These are phyloP conservation scores for Phytopythium ostracodes DNA, from an alignment of 352 stramenopile genomes.

Conservation along the genomic window DNA sequence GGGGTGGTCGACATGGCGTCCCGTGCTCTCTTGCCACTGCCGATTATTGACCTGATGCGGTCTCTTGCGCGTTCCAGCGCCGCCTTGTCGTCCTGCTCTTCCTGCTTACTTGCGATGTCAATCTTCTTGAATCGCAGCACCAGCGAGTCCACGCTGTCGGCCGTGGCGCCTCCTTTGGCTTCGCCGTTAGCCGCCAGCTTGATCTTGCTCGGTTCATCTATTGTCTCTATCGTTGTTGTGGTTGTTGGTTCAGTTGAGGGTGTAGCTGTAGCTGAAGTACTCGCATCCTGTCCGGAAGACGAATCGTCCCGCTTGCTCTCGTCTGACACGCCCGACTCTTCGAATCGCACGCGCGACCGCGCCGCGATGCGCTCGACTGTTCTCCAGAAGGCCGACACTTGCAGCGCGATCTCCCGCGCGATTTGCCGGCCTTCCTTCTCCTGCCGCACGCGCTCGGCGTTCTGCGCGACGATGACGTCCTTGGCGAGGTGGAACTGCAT, in stretches of 20 bases:
- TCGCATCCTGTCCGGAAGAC: neutral
- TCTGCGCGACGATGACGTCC: constrained; percentile 61
- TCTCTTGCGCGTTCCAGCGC: constrained; percentile 10
- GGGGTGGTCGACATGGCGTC: constrained; percentile 28
- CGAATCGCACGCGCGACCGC: constrained; percentile 68
- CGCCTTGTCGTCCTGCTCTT: constrained; percentile 6
- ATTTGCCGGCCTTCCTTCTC: constrained; percentile 67
- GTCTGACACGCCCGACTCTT: constrained; percentile 13
- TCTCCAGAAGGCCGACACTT: constrained; percentile 80
- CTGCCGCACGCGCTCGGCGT: constrained; percentile 58
- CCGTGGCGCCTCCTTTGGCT: constrained; percentile 3
- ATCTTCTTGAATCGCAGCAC: constrained; percentile 38
- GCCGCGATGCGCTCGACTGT: constrained; percentile 83
- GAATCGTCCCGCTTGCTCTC: neutral
- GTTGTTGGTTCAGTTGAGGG: neutral
- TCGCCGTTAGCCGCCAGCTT: constrained; percentile 16
- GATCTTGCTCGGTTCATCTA: constrained; percentile 9
- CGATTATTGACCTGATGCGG: neutral
- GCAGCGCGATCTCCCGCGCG: constrained; percentile 56
- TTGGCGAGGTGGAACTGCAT: constrained; percentile 56
- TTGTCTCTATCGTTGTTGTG: constrained; percentile 17
- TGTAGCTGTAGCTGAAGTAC: neutral
- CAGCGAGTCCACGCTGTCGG: constrained; percentile 11
- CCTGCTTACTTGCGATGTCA: constrained; percentile 16
- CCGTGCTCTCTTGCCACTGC: constrained; percentile 25